Evolutionary conservation across 306 rosid genomes (phyloP), one percentile per base, ranked within the genome.

Genomic region (Castanea crenata): DNA sequence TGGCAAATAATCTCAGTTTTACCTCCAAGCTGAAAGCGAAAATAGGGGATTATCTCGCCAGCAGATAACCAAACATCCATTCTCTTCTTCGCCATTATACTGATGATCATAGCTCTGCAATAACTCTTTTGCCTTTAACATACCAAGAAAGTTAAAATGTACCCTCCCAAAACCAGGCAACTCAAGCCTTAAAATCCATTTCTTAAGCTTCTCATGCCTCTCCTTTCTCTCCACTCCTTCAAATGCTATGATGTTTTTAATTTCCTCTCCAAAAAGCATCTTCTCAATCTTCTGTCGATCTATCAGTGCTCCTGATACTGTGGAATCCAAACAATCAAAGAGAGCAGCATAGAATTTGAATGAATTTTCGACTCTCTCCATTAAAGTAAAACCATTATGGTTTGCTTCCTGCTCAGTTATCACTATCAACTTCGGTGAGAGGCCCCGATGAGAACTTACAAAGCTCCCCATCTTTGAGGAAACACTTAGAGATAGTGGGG

Each of bases 341-440:
- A 91, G 73, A 13, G 97, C 89, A 52, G 88, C 91, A 58, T 93
- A 93, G 25, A 84, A 93, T 83, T 90, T 23, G 62, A 91, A 35
- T 27, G 97, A 93, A 69, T 76, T 83, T 29, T 76, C 58, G 31
- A 91, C 80, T 82, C 97, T 91, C 76, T 94, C 99, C 89, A 85
- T 78, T 23, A 94, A 74, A 41, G 77, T 84, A 16, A 80, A 84
- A 20, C 93, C 93, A 61, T 88, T 94, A 72, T 90, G 88, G 85
- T 94, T 87, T n/a, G 99, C 86, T 79, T 94, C 97, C 67, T 94
- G 99, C 83, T 94, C 99, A 2, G 97, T 92, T 15, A 94, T 61
- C 49, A 94, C 93, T 76, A 91, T 51, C 12, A 94, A 59, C 69
- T 92, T 94, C 0, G 97, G 97, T 20, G 92, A 77, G 18, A 94